A percentile compares a stretch with the other conserved stretches of the same genome.
Evolutionary conservation across 2,329 filamentous ascomycete species (phyloP).

Genomic region (Ascochyta fabae): DNA sequence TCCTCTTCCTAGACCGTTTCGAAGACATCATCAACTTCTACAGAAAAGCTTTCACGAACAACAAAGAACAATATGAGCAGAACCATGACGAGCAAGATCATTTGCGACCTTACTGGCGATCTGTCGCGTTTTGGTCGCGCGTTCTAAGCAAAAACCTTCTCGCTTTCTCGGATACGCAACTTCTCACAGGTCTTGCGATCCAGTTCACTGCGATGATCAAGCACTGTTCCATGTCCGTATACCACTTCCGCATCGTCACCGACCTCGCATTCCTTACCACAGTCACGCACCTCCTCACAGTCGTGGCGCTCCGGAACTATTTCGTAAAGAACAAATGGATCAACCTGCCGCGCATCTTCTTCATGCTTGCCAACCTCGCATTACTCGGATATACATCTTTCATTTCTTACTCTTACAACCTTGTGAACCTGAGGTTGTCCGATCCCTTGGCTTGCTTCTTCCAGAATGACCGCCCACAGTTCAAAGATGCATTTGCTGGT

Average conservation of each 20-base stretch:
- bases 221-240: constrained; percentile 40
- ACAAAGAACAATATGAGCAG: constrained; percentile 19
- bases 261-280: constrained; percentile 43
- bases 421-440: constrained; percentile 26
- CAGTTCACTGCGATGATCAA: constrained; percentile 42
- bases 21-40: constrained; percentile 26
- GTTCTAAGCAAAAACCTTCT: constrained; percentile 44
- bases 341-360: constrained; percentile 41
- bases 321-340: constrained; percentile 43
- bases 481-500: constrained; percentile 33
- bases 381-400: constrained; percentile 41
- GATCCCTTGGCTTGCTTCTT: constrained; percentile 37
- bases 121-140: constrained; percentile 36
- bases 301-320: constrained; percentile 38
- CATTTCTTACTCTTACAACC: constrained; percentile 38
- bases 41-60: constrained; percentile 22
- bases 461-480: constrained; percentile 27
- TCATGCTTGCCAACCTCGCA: constrained; percentile 41
- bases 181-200: constrained; percentile 40
- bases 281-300: constrained; percentile 38
- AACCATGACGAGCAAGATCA: constrained; percentile 10
- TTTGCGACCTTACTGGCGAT: constrained; percentile 32
- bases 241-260: constrained; percentile 39
- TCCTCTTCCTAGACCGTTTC: constrained; percentile 39
- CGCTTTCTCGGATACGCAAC: constrained; percentile 40